Base-by-base conservation (phyloP, 257 asterid species). In the Coffea eugenioides region DNA sequence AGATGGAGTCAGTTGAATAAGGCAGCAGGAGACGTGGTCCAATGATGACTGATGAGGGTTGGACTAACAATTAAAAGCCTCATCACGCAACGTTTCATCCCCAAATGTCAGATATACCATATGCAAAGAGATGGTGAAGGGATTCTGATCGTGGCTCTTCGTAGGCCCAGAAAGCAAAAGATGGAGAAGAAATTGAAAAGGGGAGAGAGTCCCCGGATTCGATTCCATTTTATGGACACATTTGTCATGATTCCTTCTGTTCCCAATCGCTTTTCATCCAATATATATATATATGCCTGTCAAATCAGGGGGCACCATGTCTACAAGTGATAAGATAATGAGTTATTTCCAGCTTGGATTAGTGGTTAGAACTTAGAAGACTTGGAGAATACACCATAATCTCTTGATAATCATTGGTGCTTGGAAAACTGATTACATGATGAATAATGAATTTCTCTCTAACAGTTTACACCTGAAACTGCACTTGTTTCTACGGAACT, bases 171-270 rank as follows among this genome's bases (percentile, higher is more conserved):
- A 25, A 74, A 39, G 13, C 23, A 51, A 2, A 21, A 23, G 46
- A 67, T 0, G 14, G 66, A 72, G 1, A 14, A 41, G 41, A 27
- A 61, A 18, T 51, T 23, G 54, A 46, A 27, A 52, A 31, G 34
- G 34, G 34, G 34, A 31, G 34, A 69, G 21, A 34, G 61, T 82
- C 25, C 34, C 43, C 43, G 5, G 43, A 39, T 39, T n/a, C 27
- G 78, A 83, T 61, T 64, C 79, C 74, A 48, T 75, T 83, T 83
- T 71, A 25, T 54, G 49, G 66, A 52, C 79, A 72, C 79, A 39
- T 76, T 72, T 59, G 12, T 52, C 31, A 54, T 61, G 80, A 81
- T 81, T 77, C 81, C 78, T 81, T 77, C 45, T 69, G 81, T 65
- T 84, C 43, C 80, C 69, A 71, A 74, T 52, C 25, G 79, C 81